Base-by-base conservation (phyloP, 2,329 filamentous ascomycete species). In the Exserohilum rostratum region DNA sequence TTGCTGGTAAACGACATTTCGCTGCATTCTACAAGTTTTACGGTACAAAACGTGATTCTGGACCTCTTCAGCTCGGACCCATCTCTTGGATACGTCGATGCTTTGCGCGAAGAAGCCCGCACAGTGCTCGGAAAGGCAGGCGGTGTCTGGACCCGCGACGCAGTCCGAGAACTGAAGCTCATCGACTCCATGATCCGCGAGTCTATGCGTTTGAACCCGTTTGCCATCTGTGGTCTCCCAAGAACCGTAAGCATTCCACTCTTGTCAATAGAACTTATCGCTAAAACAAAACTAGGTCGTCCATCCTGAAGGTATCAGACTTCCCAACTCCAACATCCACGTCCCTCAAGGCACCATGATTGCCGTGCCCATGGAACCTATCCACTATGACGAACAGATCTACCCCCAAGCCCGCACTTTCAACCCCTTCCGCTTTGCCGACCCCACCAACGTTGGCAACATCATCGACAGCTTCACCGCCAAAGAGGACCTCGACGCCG, bases 1-100 rank as follows among this genome's bases (percentile, higher is more conserved):
- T 49, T 62, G 18, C 17, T 62, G 18, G 57, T 62, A 12, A 62
- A 62, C 15, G 57, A 60, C 38, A 54, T 62, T 17, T 62, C 60
- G 3, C 18, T 62, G 13, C 57, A 58, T 27, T 55, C 60, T 7
- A 62, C 60, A 10, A 58, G 53, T 22, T 58, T 53, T 34, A 62
- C 60, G 1, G 54, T 58, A 3, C 57, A 60, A 35, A 62, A 62
- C 34, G 49, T 60, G 10, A 55, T 62, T 9, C 33, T 60, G 13
- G 60, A 62, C n/a, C 51, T 62, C 18, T 58, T 53, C 46, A 60
- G 57, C 40, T 55, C 50, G 5, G 50, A 58, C 15, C 60, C 60
- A 5, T 49, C 54, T 13, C 18, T 55, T 7, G 51, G 54, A 18
- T 60, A 58, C 34, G 52, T 62, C 15, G 45, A 60, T 3, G 46